Conservation (phyloP, 345 rosid genomes). For the Kernera saxatilis region DNA sequence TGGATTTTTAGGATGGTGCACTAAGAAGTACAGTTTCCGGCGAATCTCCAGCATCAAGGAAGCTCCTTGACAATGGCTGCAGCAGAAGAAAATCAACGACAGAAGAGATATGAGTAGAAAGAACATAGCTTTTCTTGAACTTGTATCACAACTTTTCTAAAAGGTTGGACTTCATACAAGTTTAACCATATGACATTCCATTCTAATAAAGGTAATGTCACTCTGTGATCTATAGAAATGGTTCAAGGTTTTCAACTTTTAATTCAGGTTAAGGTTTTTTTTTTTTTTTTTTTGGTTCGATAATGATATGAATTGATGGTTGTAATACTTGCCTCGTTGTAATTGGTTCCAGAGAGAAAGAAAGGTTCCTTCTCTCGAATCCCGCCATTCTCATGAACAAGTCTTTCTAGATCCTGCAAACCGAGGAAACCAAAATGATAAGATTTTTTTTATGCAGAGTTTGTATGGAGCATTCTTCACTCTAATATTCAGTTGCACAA, state of each 20-base stretch:
- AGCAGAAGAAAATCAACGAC: slow-evolving; percentile 15
- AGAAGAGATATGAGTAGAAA: neutral
- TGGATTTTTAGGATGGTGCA: slow-evolving; percentile 26
- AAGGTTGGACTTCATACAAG: neutral
- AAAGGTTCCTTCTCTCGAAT: slow-evolving; percentile 76
- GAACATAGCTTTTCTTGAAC: neutral
- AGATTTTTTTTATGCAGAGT: neutral
- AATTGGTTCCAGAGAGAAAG: slow-evolving; percentile 42
- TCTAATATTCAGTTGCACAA: neutral
- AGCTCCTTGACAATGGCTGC: slow-evolving; percentile 64
- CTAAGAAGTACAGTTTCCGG: slow-evolving; percentile 49
- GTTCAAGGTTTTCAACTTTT: neutral
- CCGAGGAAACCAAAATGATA: neutral
- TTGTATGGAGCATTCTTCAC: neutral
- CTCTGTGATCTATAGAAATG: neutral
- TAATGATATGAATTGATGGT: neutral
- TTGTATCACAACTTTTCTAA: neutral
- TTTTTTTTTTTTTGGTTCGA: neutral
- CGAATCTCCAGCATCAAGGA: slow-evolving; percentile 54
- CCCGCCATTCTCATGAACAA: slow-evolving; percentile 55
- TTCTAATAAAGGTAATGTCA: neutral
- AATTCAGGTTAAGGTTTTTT: neutral
- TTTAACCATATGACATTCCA: neutral
- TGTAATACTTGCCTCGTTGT: slow-evolving; percentile 44
- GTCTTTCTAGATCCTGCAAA: slow-evolving; percentile 72